Evolutionary conservation across 2,329 filamentous ascomycete species (phyloP), one percentile per base, ranked within the genome.

Genomic region (Arthroderma sp.): DNA sequence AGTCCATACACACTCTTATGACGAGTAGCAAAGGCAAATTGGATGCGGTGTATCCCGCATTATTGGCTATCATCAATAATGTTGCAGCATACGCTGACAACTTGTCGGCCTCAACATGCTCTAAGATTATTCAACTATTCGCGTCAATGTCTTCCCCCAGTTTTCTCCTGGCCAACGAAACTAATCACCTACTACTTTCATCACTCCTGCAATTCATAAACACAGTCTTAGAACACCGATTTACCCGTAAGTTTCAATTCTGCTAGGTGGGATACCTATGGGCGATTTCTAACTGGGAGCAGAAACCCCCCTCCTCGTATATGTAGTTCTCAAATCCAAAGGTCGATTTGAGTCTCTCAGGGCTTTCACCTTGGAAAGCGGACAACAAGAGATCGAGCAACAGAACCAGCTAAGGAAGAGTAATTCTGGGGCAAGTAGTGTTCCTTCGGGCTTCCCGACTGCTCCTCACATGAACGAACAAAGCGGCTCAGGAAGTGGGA

Each of bases 51-150:
- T 96, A 96, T 58, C 88, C 89, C 10, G 87, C 91, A 1, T 71
- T 98, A 3, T 67, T 98, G 38, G 87, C 89, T 0, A 85, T 96
- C 38, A 83, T 98, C 56, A 91, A 91, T 62, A 98, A 98, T 57
- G 80, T 95, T 50, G 81, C 88, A 7, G 82, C 91, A 10, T 85
- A 94, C 58, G 70, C 91, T 4, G 79, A 91, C 56, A 77, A 82
- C 22, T 68, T 96, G 7, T 85, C 83, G 42, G 70, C 78, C 3
- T 74, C 80, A 3, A 80, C 86, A 10, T 84, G 85, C 58, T 79
- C 81, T 1, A 94, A 87, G 60, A 68, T 96, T 29, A 71, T 96
- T 53, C 87, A 95, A 55, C 70, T 96, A 0, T 94, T 93, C 60
- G 78, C 80, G 4, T 91, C 85, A 31, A 94, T 96, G 84, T 93